Evolutionary conservation across 768 basidiomycete genomes (phyloP), one percentile per base, ranked within the genome.

Genomic region (Agrocybe chaxingu): DNA sequence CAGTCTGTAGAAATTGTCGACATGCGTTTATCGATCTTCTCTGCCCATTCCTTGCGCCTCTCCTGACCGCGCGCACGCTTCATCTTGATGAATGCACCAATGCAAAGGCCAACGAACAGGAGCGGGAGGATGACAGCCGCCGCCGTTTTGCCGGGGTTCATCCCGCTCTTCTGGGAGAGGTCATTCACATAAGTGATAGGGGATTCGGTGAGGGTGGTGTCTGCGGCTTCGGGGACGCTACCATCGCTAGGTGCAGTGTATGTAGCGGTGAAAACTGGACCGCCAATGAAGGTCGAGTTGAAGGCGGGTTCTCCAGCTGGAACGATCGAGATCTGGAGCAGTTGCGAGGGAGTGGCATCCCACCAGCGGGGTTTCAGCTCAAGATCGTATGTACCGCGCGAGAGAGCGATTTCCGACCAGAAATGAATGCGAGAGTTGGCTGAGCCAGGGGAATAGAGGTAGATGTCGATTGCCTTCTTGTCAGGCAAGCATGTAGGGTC

Each of bases 11-110:
- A 84, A 56, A 91, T 88, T 43, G 85, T 87, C 2, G 82, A 85
- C 89, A 92, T 91, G 65, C 89, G 85, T 65, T 81, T 82, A 70
- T 92, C 89, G 64, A 92, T 66, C 8, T 73, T 78, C 62, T 83
- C 76, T 36, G 77, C 81, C 74, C 80, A 92, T 16, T 74, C 73
- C 64, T 70, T 76, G 60, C 79, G 74, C 63, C 85, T 75, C 29
- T 77, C 72, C 49, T 68, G 70, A 44, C 73, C 72, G 54, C 67
- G 76, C 30, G 66, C 59, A 51, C 89, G 81, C 45, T 66, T 78
- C 50, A 70, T 67, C 61, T 67, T 78, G 70, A 92, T 62, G 66
- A 81, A 89, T 0, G 70, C 59, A 8, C 63, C 71, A 33, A 73
- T 52, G 37, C 67, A 70, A 16, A 79, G 47, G 24, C 60, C 69